Evolutionary conservation across 1,139 yeast genomes (phyloP), one percentile per base, ranked within the genome.

Genomic region (Suhomyces coccinellae): DNA sequence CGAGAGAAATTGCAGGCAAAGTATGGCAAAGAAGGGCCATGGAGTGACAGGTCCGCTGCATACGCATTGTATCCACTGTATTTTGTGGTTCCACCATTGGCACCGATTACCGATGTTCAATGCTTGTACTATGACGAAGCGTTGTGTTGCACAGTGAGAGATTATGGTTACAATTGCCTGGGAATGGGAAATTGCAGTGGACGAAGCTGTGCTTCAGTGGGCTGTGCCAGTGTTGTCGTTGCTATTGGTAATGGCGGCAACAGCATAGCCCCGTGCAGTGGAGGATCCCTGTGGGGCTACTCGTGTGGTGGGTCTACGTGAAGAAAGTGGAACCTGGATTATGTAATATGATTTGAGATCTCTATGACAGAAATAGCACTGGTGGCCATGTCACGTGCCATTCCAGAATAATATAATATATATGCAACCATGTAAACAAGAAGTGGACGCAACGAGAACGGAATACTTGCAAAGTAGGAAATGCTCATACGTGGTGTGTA

Each of bases 61-160:
- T 29, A 29, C 10, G 33, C 27, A 28, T 27, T 39, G 40, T 44
- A 47, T 14, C 49, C 52, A 10, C 32, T 35, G 34, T 28, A 50
- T 14, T 53, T 44, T 34, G 54, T 52, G n/a, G 35, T 49, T 16
- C 47, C 55, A 5, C 54, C 54, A 0, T 22, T 38, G 16, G 43
- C 37, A 7, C 53, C 56, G 2, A 34, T 52, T 14, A 36, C 40
- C 2, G 17, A 11, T 7, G 31, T 37, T 2, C 41, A 41, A n/a
- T 47, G 53, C 17, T 28, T 20, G 9, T 47, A 45, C 39, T 48
- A 52, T 22, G 52, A 47, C 3, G 45, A 39, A 36, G 50, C 46
- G 12, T 36, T 53, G 22, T 53, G 56, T 16, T 41, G 49, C 22
- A 47, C 52, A 3, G 42, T 50, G n/a, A 30, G 54, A 16, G 55